Evolutionary conservation across 1,284 basidiomycete species (phyloP), one percentile per base, ranked within the genome.

Genomic region (Leccinum subspadiceum): DNA sequence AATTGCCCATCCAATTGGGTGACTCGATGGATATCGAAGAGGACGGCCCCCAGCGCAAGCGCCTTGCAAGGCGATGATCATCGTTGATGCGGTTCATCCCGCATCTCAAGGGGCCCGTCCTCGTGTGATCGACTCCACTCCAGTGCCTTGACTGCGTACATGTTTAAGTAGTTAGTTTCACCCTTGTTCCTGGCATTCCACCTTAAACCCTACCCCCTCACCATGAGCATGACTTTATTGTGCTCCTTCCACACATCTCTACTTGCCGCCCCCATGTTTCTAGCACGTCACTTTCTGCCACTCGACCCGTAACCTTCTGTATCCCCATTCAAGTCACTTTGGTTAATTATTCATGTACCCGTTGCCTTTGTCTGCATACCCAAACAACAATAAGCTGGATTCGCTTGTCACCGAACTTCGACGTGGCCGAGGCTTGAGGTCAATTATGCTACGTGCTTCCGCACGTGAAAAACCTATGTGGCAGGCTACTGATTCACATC

Each of bases 21-120:
- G 81, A 84, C 53, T 78, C 77, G 31, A 86, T 86, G 84, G 84
- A 86, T 37, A 71, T 85, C 5, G 84, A 86, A 65, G 84, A 86
- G 50, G 84, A 86, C 26, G 76, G 75, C 13, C 75, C 84, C 60
- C 84, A 85, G 64, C 73, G 84, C 64, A 86, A 86, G 66, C 77
- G 84, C 51, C 77, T 83, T 52, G 75, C 83, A 6, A 75, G 84
- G 65, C 72, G 80, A 56, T 81, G 56, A 73, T 24, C 17, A 20
- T 20, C 41, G 20, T 44, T 20, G 1, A 17, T 20, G 53, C 9
- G n/a, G 48, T 24, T 24, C 12, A 48, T 48, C 20, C 13, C 20
- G 52, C 50, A 15, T 44, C 41, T 20, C 5, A 44, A 20, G 5
- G 41, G 48, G 29, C 46, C 48, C 41, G 6, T 24, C 39, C 50